Base-by-base conservation (phyloP, 192 early-diverging fungal species). In the Powellomyces hirtus region DNA sequence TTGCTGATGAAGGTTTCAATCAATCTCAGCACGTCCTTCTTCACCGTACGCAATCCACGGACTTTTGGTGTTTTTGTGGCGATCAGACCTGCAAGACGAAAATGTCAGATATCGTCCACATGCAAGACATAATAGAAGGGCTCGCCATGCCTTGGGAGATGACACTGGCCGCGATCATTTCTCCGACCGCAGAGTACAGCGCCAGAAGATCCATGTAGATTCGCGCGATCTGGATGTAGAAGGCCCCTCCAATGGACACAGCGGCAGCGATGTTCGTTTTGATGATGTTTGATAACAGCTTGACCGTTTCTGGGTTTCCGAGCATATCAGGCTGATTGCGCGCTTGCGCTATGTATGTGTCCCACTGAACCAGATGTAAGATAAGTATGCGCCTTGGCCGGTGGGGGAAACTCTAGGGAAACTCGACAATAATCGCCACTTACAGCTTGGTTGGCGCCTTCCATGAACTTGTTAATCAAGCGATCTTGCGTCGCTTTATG, bases 261-360 rank as follows among this genome's bases (percentile, higher is more conserved):
- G 95, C 96, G 3, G 93, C 94, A 4, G 95, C 81, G 0, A 97
- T 92, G 77, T 99, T 98, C 6, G 92, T 96, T 71, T 97, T 97
- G 69, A 99, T 81, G 30, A 99, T 89, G 70, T 96, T 96, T 46
- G 87, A 88, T 36, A 99, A 79, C 18, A 93, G 79, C 77, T 97
- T 97, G 66, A 97, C 84, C 27, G 60, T 81, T 56, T 94, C 90
- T 5, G 91, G 77, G 65, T 89, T 82, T 59, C 94, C 87, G 45
- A 95, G 78, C 20, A 89, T 76, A 8, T 88, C 78, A 10, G 89
- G 66, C 61, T 90, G 88, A 59, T 81, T 77, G 30, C 77, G 81
- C 11, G 90, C 90, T 70, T 90, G 79, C 13, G 81, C 75, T 70
- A 97, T 91, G 46, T 92, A 75, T 16, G 69, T 82, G 71, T 92